Base-by-base conservation (phyloP, 2,329 filamentous ascomycete genomes). In the Fusarium tricinctum region DNA sequence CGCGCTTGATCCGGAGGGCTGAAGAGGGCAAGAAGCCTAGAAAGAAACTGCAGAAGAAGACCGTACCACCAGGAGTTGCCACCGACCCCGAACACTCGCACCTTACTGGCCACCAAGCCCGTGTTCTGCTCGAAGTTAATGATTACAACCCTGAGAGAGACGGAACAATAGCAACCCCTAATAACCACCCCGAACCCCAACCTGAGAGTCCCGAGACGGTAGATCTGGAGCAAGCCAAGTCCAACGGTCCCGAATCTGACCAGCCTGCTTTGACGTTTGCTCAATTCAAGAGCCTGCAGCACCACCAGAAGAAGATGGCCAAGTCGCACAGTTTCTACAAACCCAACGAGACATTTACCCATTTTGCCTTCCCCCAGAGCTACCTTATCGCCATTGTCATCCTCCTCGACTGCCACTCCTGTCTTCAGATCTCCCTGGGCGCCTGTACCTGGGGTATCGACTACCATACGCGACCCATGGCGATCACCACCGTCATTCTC, bases 261-360 rank as follows among this genome's bases (percentile, higher is more conserved):
- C 82, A 85, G 38, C 88, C 88, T 1, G 90, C 93, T 6, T 82
- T 96, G 4, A 89, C 83, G 1, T 81, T 82, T 6, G 80, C 85
- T 61, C 91, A 96, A 76, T 91, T 94, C 74, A 84, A 85, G 62
- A 87, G 85, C 48, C 84, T 97, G 12, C 84, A 89, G 50, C 90
- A 96, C 75, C 93, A 97, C 74, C 91, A 94, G 74, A 85, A 84
- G 70, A 95, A 94, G 74, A 91, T 96, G 74, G 86, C 91, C 74
- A 93, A 91, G 71, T 93, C 91, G 0, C 93, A 97, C 77, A 94
- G 91, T 8, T 97, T 95, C 78, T 97, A 97, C 83, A 94, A 94
- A 73, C 92, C 93, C 0, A 91, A 97, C 77, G 93, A 97, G 78
- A 97, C 93, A 0, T 84, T 88, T 33, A 97, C 93, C 0, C 93